Conservation (phyloP, 257 asterid species). For the Fraxinus pennsylvanica region DNA sequence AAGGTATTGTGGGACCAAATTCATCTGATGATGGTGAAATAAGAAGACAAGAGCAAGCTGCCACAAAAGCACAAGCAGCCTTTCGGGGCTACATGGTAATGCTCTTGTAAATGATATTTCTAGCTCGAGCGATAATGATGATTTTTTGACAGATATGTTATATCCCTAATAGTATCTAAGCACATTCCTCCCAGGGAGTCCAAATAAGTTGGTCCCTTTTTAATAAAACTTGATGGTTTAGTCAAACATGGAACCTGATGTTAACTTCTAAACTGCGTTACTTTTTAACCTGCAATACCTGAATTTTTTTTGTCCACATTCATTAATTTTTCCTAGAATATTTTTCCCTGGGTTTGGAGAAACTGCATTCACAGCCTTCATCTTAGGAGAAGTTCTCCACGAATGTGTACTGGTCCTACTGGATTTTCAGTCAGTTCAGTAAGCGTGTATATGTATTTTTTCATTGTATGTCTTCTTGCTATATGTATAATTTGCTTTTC, state of each 20-base stretch:
- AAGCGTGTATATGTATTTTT: background rate
- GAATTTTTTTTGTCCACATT: background rate
- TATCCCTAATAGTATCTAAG: background rate
- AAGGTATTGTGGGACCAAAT: slow-evolving; percentile 23
- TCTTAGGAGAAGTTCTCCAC: background rate
- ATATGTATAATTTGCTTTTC: background rate
- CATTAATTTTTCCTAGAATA: background rate
- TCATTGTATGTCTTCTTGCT: background rate
- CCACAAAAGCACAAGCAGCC: slow-evolving; percentile 74
- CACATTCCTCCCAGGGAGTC: background rate
- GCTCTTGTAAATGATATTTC: slow-evolving; percentile 14
- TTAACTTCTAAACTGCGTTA: background rate
- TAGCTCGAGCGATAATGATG: slow-evolving; percentile 3
- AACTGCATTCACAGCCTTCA: background rate
- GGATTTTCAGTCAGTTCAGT: background rate
- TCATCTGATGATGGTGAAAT: slow-evolving; percentile 47
- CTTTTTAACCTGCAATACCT: background rate
- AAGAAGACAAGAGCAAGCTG: slow-evolving; percentile 62
- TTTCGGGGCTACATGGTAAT: slow-evolving; percentile 85
- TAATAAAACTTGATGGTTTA: background rate
- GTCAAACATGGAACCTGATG: slow-evolving; percentile 9
- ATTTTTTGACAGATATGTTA: background rate
- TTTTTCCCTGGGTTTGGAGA: background rate
- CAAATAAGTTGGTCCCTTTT: slow-evolving; percentile 4
- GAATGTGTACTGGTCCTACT: background rate